Evolutionary conservation across 768 basidiomycete genomes (phyloP).

Genomic region (Boletus coccyginus): DNA sequence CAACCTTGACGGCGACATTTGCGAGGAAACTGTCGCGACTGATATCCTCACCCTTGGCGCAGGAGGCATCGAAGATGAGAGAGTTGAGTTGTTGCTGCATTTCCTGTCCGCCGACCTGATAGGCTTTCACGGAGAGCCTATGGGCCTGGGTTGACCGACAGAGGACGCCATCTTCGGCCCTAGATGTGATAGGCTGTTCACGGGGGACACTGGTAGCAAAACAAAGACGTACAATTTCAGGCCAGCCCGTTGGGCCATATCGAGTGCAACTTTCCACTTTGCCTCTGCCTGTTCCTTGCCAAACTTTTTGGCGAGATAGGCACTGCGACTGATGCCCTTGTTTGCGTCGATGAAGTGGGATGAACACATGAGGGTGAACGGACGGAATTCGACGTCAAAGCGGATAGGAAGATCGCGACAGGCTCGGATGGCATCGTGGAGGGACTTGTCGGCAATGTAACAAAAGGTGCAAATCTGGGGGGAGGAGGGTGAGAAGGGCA

Average conservation of each 20-base stretch:
- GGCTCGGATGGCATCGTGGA: constrained; percentile 36
- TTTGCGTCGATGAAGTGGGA: constrained; percentile 15
- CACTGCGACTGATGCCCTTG: constrained; percentile 20
- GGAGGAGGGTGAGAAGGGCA: constrained; percentile 6
- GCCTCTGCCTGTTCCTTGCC: constrained; percentile 27
- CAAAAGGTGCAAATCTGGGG: constrained; percentile 35
- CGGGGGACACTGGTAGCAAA: neutral
- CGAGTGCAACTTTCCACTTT: constrained; percentile 25
- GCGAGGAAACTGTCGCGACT: constrained; percentile 36
- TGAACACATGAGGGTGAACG: constrained; percentile 29
- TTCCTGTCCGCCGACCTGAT: constrained; percentile 37
- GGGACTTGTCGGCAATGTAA: constrained; percentile 38
- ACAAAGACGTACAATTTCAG: constrained; percentile 22
- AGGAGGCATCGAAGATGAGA: constrained; percentile 39
- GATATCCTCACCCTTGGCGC: constrained; percentile 40
- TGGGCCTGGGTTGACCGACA: constrained; percentile 42
- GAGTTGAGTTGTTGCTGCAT: constrained; percentile 38
- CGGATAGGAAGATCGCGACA: constrained; percentile 31
- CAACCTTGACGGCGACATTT: constrained; percentile 35
- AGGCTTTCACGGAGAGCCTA: constrained; percentile 44
- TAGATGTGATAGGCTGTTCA: constrained; percentile 10
- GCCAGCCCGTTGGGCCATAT: constrained; percentile 30
- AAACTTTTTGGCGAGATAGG: constrained; percentile 24
- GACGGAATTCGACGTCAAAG: constrained; percentile 37
- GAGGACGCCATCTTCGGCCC: constrained; percentile 38